These are phyloP conservation scores for Hibiscus trionum DNA, from an alignment of 345 rosid species.

Conservation along the genomic window DNA sequence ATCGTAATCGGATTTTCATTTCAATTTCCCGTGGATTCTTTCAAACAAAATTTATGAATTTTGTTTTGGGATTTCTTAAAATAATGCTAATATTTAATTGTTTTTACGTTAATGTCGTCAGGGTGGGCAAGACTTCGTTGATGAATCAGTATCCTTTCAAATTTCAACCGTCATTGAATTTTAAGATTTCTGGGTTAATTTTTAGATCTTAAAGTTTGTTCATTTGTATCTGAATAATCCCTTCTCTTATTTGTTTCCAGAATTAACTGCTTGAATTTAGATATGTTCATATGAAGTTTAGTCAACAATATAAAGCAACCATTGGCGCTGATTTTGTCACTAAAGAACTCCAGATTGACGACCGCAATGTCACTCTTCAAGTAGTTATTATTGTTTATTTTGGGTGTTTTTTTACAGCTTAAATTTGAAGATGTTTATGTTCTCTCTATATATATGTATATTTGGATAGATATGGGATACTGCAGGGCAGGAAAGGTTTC, in stretches of 20 bases:
- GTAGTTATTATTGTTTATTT: conserved; percentile 25
- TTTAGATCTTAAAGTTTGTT: not conserved
- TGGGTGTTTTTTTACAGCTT: not conserved
- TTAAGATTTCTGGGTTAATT: not conserved
- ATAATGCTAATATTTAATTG: not conserved
- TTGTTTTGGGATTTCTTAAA: too few species aligned
- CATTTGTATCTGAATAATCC: not conserved
- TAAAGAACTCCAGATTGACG: conserved; percentile 75
- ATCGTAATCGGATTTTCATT: too few species aligned
- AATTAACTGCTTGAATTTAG: not conserved
- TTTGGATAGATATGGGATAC: conserved; percentile 89
- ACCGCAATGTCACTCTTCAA: conserved; percentile 81
- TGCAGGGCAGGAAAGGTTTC: conserved; percentile 94
- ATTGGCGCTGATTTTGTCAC: not conserved
- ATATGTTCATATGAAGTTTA: not conserved
- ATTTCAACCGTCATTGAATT: too few species aligned
- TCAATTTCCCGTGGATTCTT: not conserved
- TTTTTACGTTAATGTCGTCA: not conserved
- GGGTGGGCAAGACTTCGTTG: not conserved
- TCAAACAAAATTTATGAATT: not conserved
- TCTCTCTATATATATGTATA: not conserved
- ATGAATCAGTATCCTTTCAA: not conserved
- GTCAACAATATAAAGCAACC: not conserved
- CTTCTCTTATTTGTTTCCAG: not conserved
- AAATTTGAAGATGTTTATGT: not conserved